These are phyloP conservation scores for Vickermania spadyakhi DNA, from an alignment of 208 protist genomes.

Conservation along the genomic window DNA sequence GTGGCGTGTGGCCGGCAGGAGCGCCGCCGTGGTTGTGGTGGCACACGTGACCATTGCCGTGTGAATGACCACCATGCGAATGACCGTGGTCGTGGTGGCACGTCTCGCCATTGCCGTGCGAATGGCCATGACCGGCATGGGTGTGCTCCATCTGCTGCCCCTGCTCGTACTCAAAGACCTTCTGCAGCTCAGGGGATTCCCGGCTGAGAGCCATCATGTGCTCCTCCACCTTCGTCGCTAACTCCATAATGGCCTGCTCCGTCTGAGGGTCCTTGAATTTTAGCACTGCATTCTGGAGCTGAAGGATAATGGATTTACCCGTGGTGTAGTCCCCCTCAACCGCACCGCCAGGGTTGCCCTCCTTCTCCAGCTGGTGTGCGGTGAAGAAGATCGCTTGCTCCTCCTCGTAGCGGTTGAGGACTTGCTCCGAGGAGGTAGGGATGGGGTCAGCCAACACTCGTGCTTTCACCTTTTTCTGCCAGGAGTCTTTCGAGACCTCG, in stretches of 20 bases:
- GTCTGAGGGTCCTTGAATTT: slow-evolving; percentile 51
- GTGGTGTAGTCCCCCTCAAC: slow-evolving; percentile 3
- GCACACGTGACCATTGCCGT: slow-evolving; percentile 10
- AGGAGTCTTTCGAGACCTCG: slow-evolving; percentile 33
- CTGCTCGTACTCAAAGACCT: slow-evolving; percentile 11
- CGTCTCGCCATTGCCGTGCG: slow-evolving; percentile 14
- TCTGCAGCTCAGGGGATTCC: slow-evolving; percentile 23
- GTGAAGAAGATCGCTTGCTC: slow-evolving; percentile 49
- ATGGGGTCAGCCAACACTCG: slow-evolving; percentile 16
- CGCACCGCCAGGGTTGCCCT: not conserved
- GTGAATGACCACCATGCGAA: not conserved
- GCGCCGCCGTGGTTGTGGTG: slow-evolving; percentile 17
- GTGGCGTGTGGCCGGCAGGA: slow-evolving; percentile 6
- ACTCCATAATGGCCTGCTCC: slow-evolving; percentile 37
- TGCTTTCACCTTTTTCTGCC: slow-evolving; percentile 22
- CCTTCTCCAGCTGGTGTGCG: not conserved
- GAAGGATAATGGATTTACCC: slow-evolving; percentile 26
- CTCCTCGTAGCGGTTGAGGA: slow-evolving; percentile 52
- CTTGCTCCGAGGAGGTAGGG: slow-evolving; percentile 23
- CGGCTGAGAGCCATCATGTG: slow-evolving; percentile 33
- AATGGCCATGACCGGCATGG: slow-evolving; percentile 7
- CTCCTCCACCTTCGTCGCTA: slow-evolving; percentile 47
- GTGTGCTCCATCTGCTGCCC: slow-evolving; percentile 2
- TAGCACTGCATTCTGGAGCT: slow-evolving; percentile 36
- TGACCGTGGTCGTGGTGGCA: slow-evolving; percentile 20